Percentiles rank a stretch among this genome's conserved stretches.
These are phyloP conservation scores for Solanum commersonii DNA, from an alignment of 257 asterid genomes.

Conservation along the genomic window DNA sequence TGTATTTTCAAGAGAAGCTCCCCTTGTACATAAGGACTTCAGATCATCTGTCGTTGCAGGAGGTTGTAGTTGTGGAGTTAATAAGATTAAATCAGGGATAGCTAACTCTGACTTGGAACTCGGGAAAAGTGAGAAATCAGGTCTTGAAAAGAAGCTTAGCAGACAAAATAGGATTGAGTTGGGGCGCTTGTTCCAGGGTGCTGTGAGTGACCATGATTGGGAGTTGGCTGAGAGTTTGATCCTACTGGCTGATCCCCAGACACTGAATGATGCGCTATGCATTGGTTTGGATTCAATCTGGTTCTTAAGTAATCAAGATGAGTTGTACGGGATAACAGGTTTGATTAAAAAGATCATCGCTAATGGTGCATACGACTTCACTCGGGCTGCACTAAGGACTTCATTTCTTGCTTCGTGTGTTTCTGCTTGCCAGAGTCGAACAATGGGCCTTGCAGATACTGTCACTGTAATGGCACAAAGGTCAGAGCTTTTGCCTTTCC, in stretches of 20 bases:
- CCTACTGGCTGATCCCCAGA: slow-evolving; percentile 83
- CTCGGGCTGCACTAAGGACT: slow-evolving; percentile 93
- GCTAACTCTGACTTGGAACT: slow-evolving; percentile 46
- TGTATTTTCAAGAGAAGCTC: slow-evolving; percentile 63
- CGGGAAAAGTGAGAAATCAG: slow-evolving; percentile 40
- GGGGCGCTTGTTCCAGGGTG: slow-evolving; percentile 87
- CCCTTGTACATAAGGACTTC: slow-evolving; percentile 46
- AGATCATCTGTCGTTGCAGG: slow-evolving; percentile 9
- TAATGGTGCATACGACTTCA: slow-evolving; percentile 88
- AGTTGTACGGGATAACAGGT: slow-evolving; percentile 64
- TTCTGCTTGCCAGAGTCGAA: slow-evolving; percentile 95
- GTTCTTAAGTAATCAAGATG: slow-evolving; percentile 77
- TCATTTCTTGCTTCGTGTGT: slow-evolving; percentile 97
- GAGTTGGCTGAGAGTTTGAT: slow-evolving; percentile 86
- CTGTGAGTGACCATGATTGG: slow-evolving; percentile 92
- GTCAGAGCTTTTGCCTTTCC: slow-evolving; percentile 15
- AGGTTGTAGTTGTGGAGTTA: slow-evolving; percentile 51
- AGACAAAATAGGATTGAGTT: slow-evolving; percentile 85
- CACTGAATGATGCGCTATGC: slow-evolving; percentile 85
- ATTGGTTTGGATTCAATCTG: slow-evolving; percentile 89
- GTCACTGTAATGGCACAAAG: slow-evolving; percentile 97
- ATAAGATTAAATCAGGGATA: slow-evolving; percentile 68
- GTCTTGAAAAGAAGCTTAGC: slow-evolving; percentile 55
- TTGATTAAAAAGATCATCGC: slow-evolving; percentile 70
- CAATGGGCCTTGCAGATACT: slow-evolving; percentile 92